These are phyloP conservation scores for Crithidia fasciculata DNA, from an alignment of 208 protist genomes.

Conservation along the genomic window DNA sequence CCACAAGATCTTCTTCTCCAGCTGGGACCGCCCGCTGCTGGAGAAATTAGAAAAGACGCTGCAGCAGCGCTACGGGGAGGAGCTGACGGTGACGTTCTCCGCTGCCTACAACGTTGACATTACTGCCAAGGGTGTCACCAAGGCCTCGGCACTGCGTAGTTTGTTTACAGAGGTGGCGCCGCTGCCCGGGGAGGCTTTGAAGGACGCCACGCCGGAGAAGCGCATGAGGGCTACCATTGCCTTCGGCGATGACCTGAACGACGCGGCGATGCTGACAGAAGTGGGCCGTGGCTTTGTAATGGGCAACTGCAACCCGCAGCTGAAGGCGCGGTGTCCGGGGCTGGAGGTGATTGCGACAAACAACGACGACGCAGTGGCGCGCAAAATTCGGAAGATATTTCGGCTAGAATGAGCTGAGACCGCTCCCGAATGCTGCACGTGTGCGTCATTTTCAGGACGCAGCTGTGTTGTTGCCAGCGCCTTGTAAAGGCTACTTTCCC, in stretches of 20 bases:
- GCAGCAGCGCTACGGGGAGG: slow-evolving; percentile 35
- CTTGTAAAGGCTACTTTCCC: too few species aligned
- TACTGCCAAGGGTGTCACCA: slow-evolving; percentile 34
- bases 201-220: slow-evolving; percentile 16
- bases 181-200: slow-evolving; percentile 34
- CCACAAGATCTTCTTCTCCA: slow-evolving; percentile 63
- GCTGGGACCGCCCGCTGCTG: slow-evolving; percentile 45
- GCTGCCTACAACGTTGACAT: slow-evolving; percentile 36
- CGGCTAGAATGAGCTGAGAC: slow-evolving; percentile 21
- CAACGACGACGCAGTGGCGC: slow-evolving; percentile 59
- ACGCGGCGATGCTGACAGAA: slow-evolving; percentile 56
- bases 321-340: slow-evolving; percentile 58
- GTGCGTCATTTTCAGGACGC: background rate
- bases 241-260: slow-evolving; percentile 77
- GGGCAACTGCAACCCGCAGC: slow-evolving; percentile 54
- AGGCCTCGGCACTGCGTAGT: slow-evolving; percentile 25
- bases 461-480: background rate
- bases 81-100: slow-evolving; percentile 46
- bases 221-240: slow-evolving; percentile 53
- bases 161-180: slow-evolving; percentile 38
- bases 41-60: slow-evolving; percentile 33
- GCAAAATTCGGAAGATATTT: slow-evolving; percentile 67
- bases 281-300: slow-evolving; percentile 73
- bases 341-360: slow-evolving; percentile 65
- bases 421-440: too few species aligned